phyloP scores from a whole-genome alignment of 805 yeast species.

The Candida chauliodis region DNA sequence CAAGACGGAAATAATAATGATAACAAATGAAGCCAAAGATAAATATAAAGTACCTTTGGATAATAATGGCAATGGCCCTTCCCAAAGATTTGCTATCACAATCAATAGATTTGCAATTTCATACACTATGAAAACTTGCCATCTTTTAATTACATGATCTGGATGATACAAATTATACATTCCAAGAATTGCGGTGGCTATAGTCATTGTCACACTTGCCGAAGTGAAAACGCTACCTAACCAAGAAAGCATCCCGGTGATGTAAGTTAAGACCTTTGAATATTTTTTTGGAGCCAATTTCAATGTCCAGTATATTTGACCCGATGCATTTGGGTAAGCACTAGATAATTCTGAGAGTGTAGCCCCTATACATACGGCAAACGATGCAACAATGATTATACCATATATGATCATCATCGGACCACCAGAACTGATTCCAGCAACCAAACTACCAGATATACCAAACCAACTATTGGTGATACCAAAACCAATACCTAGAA shows the following conservation, averaged over 20 bases:
- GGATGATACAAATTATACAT: conserved; percentile 38
- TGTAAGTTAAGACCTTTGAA: conserved; percentile 48
- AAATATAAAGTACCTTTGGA: conserved; percentile 47
- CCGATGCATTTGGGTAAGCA: conserved; percentile 56
- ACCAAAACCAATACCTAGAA: conserved; percentile 59
- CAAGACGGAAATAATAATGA: conserved; percentile 52
- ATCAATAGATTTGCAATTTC: conserved; percentile 40
- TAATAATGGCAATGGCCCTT: conserved; percentile 47
- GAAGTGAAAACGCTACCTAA: conserved; percentile 22
- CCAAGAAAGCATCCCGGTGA: conserved; percentile 63
- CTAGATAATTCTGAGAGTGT: conserved; percentile 52
- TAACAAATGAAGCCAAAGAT: conserved; percentile 12
- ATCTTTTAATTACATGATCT: conserved; percentile 26
- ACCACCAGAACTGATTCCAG: conserved; percentile 57
- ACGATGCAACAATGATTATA: conserved; percentile 40
- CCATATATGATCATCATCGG: conserved; percentile 58
- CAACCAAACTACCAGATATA: conserved; percentile 50
- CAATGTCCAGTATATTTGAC: conserved; percentile 58
- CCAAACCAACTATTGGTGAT: conserved; percentile 63
- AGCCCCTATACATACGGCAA: conserved; percentile 42
- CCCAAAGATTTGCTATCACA: conserved; percentile 43
- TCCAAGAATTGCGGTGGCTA: conserved; percentile 52
- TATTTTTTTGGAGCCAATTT: conserved; percentile 47
- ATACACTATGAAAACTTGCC: conserved; percentile 55
- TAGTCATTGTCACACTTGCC: conserved; percentile 46